Evolutionary conservation across 2,329 filamentous ascomycete genomes (phyloP).

Genomic region (Aspergillus unguis): DNA sequence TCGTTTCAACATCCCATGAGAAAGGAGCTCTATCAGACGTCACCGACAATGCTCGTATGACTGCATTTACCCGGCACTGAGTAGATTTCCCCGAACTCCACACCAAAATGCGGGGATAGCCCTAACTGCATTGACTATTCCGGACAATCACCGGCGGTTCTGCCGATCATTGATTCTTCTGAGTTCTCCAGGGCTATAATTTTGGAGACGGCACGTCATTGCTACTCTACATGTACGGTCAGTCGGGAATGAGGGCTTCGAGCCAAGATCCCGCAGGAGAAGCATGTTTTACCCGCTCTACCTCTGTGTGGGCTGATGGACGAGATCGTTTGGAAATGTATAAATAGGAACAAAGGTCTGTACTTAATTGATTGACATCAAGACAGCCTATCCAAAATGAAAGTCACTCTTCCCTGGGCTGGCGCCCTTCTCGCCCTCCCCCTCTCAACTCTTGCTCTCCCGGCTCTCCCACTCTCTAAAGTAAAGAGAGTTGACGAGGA

Average conservation of each 20-base stretch:
- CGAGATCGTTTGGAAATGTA: not conserved
- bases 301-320: not conserved
- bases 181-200: not conserved
- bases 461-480: not conserved
- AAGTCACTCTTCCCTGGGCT: not conserved
- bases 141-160: slow-evolving; percentile 7
- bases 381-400: not conserved
- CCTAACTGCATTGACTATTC: not conserved
- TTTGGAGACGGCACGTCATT: not conserved
- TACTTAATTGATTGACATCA: too few species aligned
- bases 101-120: slow-evolving; percentile 5
- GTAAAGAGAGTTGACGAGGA: slow-evolving; percentile 1
- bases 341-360: not conserved
- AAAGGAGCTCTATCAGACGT: too few species aligned
- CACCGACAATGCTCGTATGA: too few species aligned
- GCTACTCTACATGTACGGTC: not conserved
- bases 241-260: not conserved
- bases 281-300: not conserved
- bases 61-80: not conserved
- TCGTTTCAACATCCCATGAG: too few species aligned
- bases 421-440: not conserved
- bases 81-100: not conserved
- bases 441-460: not conserved
- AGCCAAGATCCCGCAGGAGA: slow-evolving; percentile 1
- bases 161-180: not conserved